Evolutionary conservation across 2,329 filamentous ascomycete genomes (phyloP).

Genomic region (Thermochaetoides dissita): DNA sequence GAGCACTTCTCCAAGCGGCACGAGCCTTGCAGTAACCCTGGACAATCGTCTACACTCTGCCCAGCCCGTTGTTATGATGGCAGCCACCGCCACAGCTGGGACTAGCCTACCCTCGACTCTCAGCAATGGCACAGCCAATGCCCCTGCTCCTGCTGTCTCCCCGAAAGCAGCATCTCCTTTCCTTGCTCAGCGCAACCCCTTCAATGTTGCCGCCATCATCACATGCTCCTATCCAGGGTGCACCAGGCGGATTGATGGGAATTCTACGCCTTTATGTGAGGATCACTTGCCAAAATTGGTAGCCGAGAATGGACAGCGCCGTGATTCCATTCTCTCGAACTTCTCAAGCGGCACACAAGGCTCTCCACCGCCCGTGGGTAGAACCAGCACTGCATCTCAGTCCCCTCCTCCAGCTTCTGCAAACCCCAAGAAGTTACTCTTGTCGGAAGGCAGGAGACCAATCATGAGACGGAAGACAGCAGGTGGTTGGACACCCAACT

Average conservation of each 20-base stretch:
- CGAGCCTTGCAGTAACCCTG: background rate
- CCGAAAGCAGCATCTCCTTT: background rate
- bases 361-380: background rate
- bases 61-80: no score
- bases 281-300: background rate
- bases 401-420: background rate
- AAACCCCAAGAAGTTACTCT: slow-evolving; percentile 8
- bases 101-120: no score
- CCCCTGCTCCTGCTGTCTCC: background rate
- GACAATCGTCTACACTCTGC: background rate
- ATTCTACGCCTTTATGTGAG: slow-evolving; percentile 4
- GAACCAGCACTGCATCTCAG: background rate
- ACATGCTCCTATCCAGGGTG: slow-evolving; percentile 7
- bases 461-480: slow-evolving; percentile 11
- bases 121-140: background rate
- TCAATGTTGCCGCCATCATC: slow-evolving; percentile 1
- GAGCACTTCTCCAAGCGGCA: slow-evolving; percentile 7
- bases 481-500: background rate
- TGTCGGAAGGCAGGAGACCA: slow-evolving; percentile 7
- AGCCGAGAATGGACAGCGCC: background rate
- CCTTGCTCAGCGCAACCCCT: background rate
- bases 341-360: background rate
- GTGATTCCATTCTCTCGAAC: background rate
- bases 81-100: background rate
- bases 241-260: slow-evolving; percentile 5